A percentile compares a stretch with the other conserved stretches of the same genome.
Conservation (phyloP, 306 rosid species). For the Macrotyloma uniflorum region DNA sequence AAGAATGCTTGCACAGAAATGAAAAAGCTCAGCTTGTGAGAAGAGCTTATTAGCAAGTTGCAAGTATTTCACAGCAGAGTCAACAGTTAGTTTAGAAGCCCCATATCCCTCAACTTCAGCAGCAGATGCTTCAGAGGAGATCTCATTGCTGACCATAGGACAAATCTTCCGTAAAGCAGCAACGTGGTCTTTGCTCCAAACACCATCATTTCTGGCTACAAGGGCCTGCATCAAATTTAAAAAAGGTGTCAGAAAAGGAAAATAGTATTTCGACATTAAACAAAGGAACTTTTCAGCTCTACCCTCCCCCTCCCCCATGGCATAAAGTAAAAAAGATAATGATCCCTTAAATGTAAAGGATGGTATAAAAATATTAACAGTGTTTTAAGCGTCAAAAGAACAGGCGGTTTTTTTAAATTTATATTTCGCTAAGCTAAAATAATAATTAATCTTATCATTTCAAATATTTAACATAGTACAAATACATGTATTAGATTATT, state of each 20-base stretch:
- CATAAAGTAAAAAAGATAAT: neutral
- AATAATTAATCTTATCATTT: neutral
- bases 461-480: neutral
- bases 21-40: slow-evolving; percentile 97
- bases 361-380: neutral
- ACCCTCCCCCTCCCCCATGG: neutral
- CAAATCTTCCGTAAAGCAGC: slow-evolving; percentile 91
- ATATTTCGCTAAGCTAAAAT: neutral
- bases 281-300: slow-evolving; percentile 13
- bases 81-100: slow-evolving; percentile 92
- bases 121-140: slow-evolving; percentile 94
- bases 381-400: neutral
- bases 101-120: slow-evolving; percentile 99
- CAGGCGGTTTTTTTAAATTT: neutral
- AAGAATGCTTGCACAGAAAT: slow-evolving; percentile 94
- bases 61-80: slow-evolving; percentile 94
- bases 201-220: slow-evolving; percentile 97
- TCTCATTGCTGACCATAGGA: slow-evolving; percentile 97
- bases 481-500: neutral
- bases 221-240: slow-evolving; percentile 71
- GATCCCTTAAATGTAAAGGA: neutral
- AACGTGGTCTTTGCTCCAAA: slow-evolving; percentile 97
- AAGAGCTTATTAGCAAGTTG: slow-evolving; percentile 98
- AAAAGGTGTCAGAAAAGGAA: neutral
- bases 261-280: neutral